Conservation (phyloP, 2,329 filamentous ascomycete genomes). For the Neonectria punicea region DNA sequence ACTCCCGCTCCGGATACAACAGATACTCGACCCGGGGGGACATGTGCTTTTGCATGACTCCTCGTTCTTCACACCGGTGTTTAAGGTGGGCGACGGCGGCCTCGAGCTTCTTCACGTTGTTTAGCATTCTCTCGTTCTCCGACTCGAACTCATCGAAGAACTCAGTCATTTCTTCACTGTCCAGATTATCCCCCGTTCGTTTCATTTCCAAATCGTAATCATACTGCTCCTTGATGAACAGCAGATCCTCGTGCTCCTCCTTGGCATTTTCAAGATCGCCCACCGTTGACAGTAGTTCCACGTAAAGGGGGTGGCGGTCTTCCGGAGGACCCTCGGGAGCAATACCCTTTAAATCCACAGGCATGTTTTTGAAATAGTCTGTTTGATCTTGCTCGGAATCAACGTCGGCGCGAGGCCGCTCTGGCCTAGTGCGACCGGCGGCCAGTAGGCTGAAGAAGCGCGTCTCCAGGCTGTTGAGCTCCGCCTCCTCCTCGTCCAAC, state of each 20-base stretch:
- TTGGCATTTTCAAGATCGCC: constrained; percentile 58
- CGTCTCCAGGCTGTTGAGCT: constrained; percentile 50
- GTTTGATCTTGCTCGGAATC: constrained; percentile 21
- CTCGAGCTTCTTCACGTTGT: constrained; percentile 48
- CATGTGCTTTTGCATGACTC: constrained; percentile 56
- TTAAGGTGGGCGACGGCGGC: constrained; percentile 50
- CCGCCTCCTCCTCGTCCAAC: constrained; percentile 51
- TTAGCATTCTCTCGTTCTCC: constrained; percentile 45
- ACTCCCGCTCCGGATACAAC: constrained; percentile 49
- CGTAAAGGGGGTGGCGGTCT: constrained; percentile 60
- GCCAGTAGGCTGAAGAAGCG: constrained; percentile 52
- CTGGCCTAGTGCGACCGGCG: constrained; percentile 38
- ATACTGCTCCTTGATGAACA: constrained; percentile 51
- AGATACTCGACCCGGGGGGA: constrained; percentile 52
- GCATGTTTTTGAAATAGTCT: constrained; percentile 38
- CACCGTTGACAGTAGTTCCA: constrained; percentile 54
- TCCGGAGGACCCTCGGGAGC: constrained; percentile 48
- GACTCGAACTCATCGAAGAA: constrained; percentile 56
- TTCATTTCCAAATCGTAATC: constrained; percentile 51
- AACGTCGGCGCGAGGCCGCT: constrained; percentile 15
- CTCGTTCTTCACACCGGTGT: constrained; percentile 53
- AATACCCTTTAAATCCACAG: constrained; percentile 50
- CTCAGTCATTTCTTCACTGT: constrained; percentile 51
- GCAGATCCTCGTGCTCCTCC: constrained; percentile 59
- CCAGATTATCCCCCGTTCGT: constrained; percentile 43